Percentiles rank a stretch among this genome's conserved stretches.
These are phyloP conservation scores for Cordyceps cateniannulata DNA, from an alignment of 2,329 filamentous ascomycete species.

Conservation along the genomic window DNA sequence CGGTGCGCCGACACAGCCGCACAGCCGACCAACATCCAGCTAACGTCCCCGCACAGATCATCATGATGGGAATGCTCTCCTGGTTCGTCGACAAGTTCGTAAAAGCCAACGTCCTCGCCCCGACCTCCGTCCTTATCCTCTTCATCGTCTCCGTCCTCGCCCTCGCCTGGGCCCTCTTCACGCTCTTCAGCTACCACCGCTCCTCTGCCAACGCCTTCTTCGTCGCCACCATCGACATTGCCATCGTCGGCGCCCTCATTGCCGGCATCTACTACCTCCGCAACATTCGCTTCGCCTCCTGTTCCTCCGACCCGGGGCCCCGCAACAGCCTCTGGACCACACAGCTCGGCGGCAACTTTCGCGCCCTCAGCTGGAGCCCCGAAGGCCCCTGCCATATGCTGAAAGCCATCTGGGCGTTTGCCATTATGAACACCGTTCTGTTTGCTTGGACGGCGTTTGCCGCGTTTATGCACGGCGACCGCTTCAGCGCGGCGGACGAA, in stretches of 20 bases:
- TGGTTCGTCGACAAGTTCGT: conserved; percentile 60
- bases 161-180: conserved; percentile 57
- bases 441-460: conserved; percentile 73
- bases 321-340: conserved; percentile 47
- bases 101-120: conserved; percentile 50
- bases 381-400: conserved; percentile 86
- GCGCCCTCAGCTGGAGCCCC: conserved; percentile 45
- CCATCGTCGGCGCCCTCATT: conserved; percentile 58
- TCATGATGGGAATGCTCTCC: conserved; percentile 58
- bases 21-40: not conserved
- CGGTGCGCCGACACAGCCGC: too few species aligned
- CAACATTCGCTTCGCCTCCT: conserved; percentile 57
- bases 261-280: conserved; percentile 54
- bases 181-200: conserved; percentile 61
- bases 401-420: conserved; percentile 83
- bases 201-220: conserved; percentile 54
- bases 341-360: conserved; percentile 56
- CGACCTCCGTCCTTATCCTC: conserved; percentile 56
- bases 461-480: conserved; percentile 53
- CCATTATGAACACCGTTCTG: conserved; percentile 78
- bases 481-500: conserved; percentile 37
- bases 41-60: conserved; percentile 40
- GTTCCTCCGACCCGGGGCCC: conserved; percentile 51
- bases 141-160: conserved; percentile 62
- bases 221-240: conserved; percentile 53